Conservation (phyloP, 2,329 filamentous ascomycete genomes). For the Ilyonectria mors-panacis region DNA sequence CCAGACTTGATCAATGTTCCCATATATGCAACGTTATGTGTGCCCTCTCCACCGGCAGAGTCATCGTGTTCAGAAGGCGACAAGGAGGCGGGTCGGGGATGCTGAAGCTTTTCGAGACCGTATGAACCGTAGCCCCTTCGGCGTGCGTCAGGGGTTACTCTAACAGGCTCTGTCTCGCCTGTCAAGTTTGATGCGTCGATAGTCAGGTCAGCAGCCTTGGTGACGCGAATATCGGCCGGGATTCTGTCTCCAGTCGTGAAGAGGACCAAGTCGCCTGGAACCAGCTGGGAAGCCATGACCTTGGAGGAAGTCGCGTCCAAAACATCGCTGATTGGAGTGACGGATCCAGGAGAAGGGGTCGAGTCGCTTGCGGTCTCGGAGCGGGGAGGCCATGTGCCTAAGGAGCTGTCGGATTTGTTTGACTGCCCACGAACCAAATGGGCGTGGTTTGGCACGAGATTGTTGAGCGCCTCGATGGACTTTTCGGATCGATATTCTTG, state of each 20-base stretch:
- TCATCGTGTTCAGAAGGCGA: constrained; percentile 69
- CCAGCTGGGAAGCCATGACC: constrained; percentile 88
- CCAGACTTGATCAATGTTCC: constrained; percentile 95
- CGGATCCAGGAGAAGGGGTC: constrained; percentile 59
- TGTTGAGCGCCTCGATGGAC: constrained; percentile 93
- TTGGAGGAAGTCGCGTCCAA: constrained; percentile 84
- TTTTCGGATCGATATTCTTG: constrained; percentile 99
- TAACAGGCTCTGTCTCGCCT: constrained; percentile 94
- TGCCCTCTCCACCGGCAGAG: constrained; percentile 69
- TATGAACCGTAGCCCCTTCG: constrained; percentile 48
- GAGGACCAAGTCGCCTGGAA: constrained; percentile 92
- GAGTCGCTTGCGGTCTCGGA: constrained; percentile 63
- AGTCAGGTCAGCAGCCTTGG: constrained; percentile 87
- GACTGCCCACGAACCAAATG: constrained; percentile 83
- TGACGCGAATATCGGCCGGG: constrained; percentile 95
- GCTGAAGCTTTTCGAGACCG: constrained; percentile 49
- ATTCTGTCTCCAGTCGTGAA: constrained; percentile 98
- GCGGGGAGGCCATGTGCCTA: constrained; percentile 63
- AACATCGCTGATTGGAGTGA: constrained; percentile 73
- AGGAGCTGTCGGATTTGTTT: constrained; percentile 51
- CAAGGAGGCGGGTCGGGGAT: constrained; percentile 59
- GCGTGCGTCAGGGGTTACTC: constrained; percentile 78
- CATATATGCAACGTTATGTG: constrained; percentile 97
- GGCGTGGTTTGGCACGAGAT: constrained; percentile 94
- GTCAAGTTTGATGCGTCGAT: constrained; percentile 98